These are phyloP conservation scores for Exserohilum rostratum DNA, from an alignment of 2,329 filamentous ascomycete species.

Conservation along the genomic window DNA sequence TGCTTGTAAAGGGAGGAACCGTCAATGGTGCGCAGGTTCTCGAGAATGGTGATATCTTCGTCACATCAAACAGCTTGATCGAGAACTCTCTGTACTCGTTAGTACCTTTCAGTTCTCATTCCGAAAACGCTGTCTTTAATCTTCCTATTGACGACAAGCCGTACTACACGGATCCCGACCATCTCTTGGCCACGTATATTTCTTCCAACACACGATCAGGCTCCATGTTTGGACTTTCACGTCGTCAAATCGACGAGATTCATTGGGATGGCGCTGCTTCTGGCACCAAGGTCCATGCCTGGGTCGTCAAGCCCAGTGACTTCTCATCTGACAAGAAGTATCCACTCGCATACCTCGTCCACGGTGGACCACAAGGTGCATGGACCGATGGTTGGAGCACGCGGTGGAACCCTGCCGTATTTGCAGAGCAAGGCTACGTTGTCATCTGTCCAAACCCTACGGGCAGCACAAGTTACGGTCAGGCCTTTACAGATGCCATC, in stretches of 20 bases:
- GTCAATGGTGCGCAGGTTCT: slow-evolving; percentile 59
- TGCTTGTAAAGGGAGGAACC: slow-evolving; percentile 43
- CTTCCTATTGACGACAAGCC: slow-evolving; percentile 31
- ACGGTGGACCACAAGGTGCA: slow-evolving; percentile 80
- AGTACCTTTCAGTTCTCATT: slow-evolving; percentile 48
- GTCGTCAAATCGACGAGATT: slow-evolving; percentile 68
- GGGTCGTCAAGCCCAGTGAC: slow-evolving; percentile 66
- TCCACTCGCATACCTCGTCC: slow-evolving; percentile 78
- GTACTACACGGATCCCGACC: slow-evolving; percentile 31
- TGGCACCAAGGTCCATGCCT: slow-evolving; percentile 70
- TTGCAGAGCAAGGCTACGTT: slow-evolving; percentile 86
- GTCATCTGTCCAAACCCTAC: slow-evolving; percentile 83
- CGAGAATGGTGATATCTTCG: slow-evolving; percentile 60
- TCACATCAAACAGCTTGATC: slow-evolving; percentile 71
- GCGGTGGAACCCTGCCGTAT: slow-evolving; percentile 84
- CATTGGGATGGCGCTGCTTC: slow-evolving; percentile 69
- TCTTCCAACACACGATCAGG: slow-evolving; percentile 72
- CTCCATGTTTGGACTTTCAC: slow-evolving; percentile 68
- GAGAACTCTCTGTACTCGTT: slow-evolving; percentile 75
- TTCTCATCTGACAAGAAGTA: slow-evolving; percentile 76
- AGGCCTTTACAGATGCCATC: slow-evolving; percentile 78
- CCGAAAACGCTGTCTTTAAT: slow-evolving; percentile 21
- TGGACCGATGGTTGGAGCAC: slow-evolving; percentile 80
- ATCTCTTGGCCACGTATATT: slow-evolving; percentile 46
- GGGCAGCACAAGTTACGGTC: slow-evolving; percentile 81